Evolutionary conservation across 176 grass and related monocot species (phyloP).

Genomic region (Phyllostachys edulis): DNA sequence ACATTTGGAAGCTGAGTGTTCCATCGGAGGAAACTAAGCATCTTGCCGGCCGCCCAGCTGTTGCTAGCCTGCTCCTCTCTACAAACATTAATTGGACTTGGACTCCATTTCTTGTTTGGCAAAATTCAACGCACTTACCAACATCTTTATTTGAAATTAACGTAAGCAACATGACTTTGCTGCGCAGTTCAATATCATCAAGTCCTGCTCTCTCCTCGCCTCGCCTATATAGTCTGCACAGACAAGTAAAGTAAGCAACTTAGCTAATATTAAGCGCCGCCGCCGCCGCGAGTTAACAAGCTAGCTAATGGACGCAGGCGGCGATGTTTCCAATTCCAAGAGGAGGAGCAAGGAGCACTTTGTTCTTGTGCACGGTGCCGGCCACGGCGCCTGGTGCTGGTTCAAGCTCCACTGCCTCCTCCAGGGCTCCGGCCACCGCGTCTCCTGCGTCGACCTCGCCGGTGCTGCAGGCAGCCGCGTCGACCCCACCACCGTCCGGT

Average conservation of each 20-base stretch:
- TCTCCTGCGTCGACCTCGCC: constrained; percentile 57
- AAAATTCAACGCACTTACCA: too few species aligned
- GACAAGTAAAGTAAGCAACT: too few species aligned
- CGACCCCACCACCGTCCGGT: constrained; percentile 32
- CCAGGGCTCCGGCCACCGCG: constrained; percentile 46
- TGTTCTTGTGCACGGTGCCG: constrained; percentile 67
- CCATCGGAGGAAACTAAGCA: background rate
- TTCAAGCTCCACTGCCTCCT: constrained; percentile 62
- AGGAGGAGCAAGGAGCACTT: background rate
- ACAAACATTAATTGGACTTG: background rate
- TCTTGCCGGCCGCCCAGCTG: background rate
- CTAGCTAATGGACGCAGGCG: too few species aligned
- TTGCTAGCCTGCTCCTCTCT: background rate
- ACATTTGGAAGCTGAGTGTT: background rate
- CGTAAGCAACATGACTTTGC: too few species aligned
- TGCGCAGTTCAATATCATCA: too few species aligned
- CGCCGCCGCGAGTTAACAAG: too few species aligned
- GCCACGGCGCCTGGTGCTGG: constrained; percentile 77
- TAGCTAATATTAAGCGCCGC: too few species aligned
- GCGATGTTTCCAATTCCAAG: background rate
- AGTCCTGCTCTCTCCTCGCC: too few species aligned
- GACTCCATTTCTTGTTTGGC: too few species aligned
- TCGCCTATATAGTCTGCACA: too few species aligned
- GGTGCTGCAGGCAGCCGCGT: constrained; percentile 27
- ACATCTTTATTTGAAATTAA: too few species aligned